Base-by-base conservation (phyloP, 192 early-diverging fungal species). In the Dimargaris xerosporica region DNA sequence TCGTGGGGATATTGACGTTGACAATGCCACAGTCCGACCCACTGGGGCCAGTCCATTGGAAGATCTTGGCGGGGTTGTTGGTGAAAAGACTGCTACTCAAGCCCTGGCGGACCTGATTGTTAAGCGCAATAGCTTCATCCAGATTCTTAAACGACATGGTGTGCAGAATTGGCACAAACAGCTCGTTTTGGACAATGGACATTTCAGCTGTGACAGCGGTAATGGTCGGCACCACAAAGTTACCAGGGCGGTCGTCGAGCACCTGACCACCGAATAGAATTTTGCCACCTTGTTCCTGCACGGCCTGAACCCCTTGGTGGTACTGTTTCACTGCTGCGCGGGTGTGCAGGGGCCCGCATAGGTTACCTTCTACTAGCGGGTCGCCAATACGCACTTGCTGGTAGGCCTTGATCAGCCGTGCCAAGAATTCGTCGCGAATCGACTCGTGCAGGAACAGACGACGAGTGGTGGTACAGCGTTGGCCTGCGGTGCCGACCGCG, bases 1-100 rank as follows among this genome's bases (percentile, higher is more conserved):
- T 93, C 60, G 94, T 94, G 28, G 94, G 91, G 66, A 97, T 87
- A 79, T 97, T 97, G 62, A 93, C 85, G 73, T 94, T 94, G 71
- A 93, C 88, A 34, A 87, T 87, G 58, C 91, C 91, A 62, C 88
- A 93, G 77, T 96, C 93, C 19, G 90, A 90, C 44, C 93, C 93
- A 16, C 78, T 67, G 29, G 93, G 86, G 16, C 91, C 91, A 64
- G 88, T 91, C 93, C 93, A 96, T 69, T 84, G 85, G 83, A 93
- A 94, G 34, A 94, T 85, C 62, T 82, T 84, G 62, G 78, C 73
- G 21, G 88, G 80, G 72, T 82, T 77, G 41, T 76, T 75, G 23
- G 93, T 96, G 69, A 97, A 97, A 58, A 97, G 66, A 25, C 82
- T 85, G 67, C 83, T 86, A 51, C 82, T 84, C 11, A 97, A 75